Conservation (phyloP, 2,329 filamentous ascomycete species). For the Pseudodiploospora longispora region DNA sequence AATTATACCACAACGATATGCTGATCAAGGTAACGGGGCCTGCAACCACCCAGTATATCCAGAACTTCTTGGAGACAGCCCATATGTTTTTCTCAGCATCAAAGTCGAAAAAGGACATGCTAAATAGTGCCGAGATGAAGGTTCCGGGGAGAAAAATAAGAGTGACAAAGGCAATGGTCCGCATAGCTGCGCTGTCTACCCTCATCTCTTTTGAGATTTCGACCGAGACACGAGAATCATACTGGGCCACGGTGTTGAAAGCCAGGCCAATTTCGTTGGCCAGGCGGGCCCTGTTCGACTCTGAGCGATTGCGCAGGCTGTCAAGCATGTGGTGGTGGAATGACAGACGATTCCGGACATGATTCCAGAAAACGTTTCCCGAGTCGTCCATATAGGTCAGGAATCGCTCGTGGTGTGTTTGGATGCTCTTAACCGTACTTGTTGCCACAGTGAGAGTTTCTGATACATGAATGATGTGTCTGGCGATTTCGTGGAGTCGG, state of each 20-base stretch:
- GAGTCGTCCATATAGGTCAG: neutral
- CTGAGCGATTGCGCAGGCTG: constrained; percentile 27
- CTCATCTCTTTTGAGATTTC: constrained; percentile 31
- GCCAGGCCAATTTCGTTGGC: constrained; percentile 47
- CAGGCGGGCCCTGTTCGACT: constrained; percentile 36
- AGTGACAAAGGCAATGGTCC: constrained; percentile 40
- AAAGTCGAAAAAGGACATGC: constrained; percentile 35
- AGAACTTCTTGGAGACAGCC: constrained; percentile 23
- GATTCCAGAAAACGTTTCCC: constrained; percentile 3
- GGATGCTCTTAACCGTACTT: constrained; percentile 23
- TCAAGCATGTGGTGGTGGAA: constrained; percentile 25
- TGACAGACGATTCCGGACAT: constrained; percentile 22
- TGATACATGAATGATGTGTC: constrained; percentile 36
- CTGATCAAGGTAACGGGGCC: constrained; percentile 20
- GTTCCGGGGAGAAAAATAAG: constrained; percentile 42
- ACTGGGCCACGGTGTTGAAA: constrained; percentile 36
- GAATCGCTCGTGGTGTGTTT: constrained; percentile 20
- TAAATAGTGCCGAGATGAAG: constrained; percentile 40
- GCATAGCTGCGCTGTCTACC: constrained; percentile 43
- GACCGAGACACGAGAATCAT: constrained; percentile 30
- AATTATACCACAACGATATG: constrained; percentile 12
- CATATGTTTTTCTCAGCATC: constrained; percentile 17
- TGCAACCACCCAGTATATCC: constrained; percentile 27
- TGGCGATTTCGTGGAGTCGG: constrained; percentile 31
- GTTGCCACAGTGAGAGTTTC: constrained; percentile 32